Evolutionary conservation across 2,329 filamentous ascomycete genomes (phyloP).

Genomic region (Sporothrix dimorphospora): DNA sequence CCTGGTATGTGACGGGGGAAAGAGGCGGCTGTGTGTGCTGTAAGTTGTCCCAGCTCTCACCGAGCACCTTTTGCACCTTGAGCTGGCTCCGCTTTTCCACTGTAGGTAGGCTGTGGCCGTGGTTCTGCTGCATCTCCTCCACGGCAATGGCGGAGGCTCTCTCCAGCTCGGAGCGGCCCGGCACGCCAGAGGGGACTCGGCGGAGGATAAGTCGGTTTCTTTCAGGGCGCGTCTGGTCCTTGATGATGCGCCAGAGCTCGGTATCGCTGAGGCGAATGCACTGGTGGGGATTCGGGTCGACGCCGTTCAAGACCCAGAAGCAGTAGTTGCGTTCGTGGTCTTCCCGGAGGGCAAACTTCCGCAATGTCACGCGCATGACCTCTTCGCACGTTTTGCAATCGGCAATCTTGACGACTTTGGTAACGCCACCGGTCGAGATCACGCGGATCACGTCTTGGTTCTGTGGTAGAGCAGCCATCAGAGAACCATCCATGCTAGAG

Average conservation of each 20-base stretch:
- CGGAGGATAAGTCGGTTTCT: slow-evolving; percentile 87
- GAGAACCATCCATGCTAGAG: slow-evolving; percentile 81
- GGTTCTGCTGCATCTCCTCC: slow-evolving; percentile 79
- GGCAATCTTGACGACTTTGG: slow-evolving; percentile 91
- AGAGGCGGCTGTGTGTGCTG: slow-evolving; percentile 72
- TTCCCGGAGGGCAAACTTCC: slow-evolving; percentile 85
- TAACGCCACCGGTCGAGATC: slow-evolving; percentile 88
- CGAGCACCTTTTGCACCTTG: slow-evolving; percentile 87
- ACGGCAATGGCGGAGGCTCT: slow-evolving; percentile 86
- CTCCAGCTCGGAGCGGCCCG: slow-evolving; percentile 82
- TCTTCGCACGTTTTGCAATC: slow-evolving; percentile 91
- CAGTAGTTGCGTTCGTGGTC: slow-evolving; percentile 94
- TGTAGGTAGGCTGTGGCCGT: slow-evolving; percentile 63
- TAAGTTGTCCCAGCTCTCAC: slow-evolving; percentile 80
- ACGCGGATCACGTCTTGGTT: slow-evolving; percentile 90
- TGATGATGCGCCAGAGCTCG: slow-evolving; percentile 89
- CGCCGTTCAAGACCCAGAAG: slow-evolving; percentile 88
- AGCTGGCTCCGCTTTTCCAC: slow-evolving; percentile 77
- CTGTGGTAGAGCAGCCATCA: slow-evolving; percentile 81
- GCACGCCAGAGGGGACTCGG: slow-evolving; percentile 90
- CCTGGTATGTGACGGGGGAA: slow-evolving; percentile 75
- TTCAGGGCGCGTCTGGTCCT: slow-evolving; percentile 81
- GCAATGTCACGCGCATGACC: slow-evolving; percentile 84
- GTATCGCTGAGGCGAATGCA: slow-evolving; percentile 83
- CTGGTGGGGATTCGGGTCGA: slow-evolving; percentile 78